Evolutionary conservation across 2,329 filamentous ascomycete species (phyloP).

Genomic region (Epichloe aotearoae): DNA sequence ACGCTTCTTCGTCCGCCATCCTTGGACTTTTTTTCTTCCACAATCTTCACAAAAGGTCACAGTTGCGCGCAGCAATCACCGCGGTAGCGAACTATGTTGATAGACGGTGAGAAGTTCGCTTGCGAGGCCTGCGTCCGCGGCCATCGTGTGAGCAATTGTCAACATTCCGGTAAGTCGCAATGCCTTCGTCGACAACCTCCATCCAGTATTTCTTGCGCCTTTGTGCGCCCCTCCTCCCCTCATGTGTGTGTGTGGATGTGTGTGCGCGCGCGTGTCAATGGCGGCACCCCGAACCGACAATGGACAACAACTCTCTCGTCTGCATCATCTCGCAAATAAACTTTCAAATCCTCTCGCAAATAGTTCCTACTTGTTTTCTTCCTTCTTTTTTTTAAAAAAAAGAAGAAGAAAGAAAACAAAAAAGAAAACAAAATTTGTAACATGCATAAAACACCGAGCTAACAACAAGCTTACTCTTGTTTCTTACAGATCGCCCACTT

Average conservation of each 20-base stretch:
- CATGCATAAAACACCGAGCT: background rate
- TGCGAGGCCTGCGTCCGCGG: conserved; percentile 97
- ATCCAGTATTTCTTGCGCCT: background rate
- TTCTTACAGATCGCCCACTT: conserved; percentile 62
- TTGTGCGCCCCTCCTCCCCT: background rate
- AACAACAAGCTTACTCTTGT: conserved; percentile 1
- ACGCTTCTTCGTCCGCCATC: background rate
- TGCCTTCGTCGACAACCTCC: background rate
- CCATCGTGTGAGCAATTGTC: conserved; percentile 97
- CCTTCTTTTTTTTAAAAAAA: background rate
- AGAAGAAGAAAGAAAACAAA: no score
- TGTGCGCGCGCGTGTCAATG: background rate
- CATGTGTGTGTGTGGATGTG: background rate
- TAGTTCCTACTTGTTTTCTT: background rate
- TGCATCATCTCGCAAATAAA: background rate
- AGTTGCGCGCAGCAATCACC: background rate
- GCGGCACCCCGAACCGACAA: background rate
- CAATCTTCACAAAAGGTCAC: background rate
- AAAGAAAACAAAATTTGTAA: background rate
- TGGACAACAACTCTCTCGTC: background rate
- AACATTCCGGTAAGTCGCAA: conserved; percentile 68
- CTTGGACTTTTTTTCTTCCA: conserved; percentile 1
- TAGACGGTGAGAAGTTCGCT: conserved; percentile 94
- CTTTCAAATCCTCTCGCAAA: background rate
- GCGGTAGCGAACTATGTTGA: conserved; percentile 45